Conservation (phyloP, 2,329 filamentous ascomycete species). For the Aspergillus fumigatiaffinis region DNA sequence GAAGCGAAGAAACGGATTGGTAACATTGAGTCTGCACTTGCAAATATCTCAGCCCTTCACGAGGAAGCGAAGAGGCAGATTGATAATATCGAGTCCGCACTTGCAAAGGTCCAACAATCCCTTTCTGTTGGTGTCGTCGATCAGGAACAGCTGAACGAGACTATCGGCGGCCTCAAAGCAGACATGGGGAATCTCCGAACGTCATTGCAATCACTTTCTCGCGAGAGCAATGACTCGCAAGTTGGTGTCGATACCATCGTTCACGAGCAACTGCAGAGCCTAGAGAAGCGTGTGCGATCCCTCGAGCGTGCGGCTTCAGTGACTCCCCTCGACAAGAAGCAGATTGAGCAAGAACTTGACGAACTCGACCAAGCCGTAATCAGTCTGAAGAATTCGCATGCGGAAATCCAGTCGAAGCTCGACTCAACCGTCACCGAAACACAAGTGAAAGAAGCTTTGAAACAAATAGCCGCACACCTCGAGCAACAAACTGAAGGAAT, state of each 20-base stretch:
- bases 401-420: background rate
- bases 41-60: background rate
- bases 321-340: background rate
- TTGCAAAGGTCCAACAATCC: background rate
- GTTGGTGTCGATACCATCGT: background rate
- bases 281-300: background rate
- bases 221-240: background rate
- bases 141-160: background rate
- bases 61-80: background rate
- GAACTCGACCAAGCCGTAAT: background rate
- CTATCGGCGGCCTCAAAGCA: background rate
- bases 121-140: background rate
- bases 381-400: background rate
- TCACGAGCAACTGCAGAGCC: background rate
- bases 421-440: background rate
- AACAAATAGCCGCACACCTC: background rate
- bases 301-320: background rate
- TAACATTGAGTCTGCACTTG: background rate
- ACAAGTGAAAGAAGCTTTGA: background rate
- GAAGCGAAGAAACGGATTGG: background rate
- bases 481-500: background rate
- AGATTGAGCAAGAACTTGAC: background rate
- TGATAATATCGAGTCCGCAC: background rate
- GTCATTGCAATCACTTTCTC: background rate
- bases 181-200: background rate